Percentiles rank a stretch among this genome's conserved stretches.
These are phyloP conservation scores for Metschnikowia aberdeeniae DNA, from an alignment of 805 yeast genomes.

Conservation along the genomic window DNA sequence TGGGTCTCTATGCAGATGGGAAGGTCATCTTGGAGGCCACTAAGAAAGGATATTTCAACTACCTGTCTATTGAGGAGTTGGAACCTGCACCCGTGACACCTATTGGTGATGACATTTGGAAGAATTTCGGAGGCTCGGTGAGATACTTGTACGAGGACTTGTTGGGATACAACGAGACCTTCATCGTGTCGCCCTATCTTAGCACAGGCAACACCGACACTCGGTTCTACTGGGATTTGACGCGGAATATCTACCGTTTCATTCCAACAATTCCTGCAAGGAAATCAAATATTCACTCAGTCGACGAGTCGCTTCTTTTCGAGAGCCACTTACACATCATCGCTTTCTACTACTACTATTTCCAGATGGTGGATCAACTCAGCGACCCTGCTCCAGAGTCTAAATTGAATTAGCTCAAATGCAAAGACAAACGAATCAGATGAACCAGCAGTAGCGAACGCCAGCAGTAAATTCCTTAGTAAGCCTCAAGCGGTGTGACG, in stretches of 20 bases:
- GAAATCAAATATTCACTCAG: constrained; percentile 27
- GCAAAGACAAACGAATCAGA: too few species aligned
- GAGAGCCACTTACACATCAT: constrained; percentile 30
- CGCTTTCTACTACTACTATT: constrained; percentile 44
- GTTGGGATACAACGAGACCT: constrained; percentile 23
- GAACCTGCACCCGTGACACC: constrained; percentile 49
- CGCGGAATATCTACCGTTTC: constrained; percentile 51
- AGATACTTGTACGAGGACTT: constrained; percentile 60
- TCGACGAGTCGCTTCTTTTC: constrained; percentile 28
- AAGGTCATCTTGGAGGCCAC: constrained; percentile 22
- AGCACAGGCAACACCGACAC: constrained; percentile 63
- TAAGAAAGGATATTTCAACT: constrained; percentile 24
- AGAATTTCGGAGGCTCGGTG: constrained; percentile 53
- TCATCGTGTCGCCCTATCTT: constrained; percentile 39
- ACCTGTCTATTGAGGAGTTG: constrained; percentile 23
- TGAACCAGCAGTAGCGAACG: not conserved
- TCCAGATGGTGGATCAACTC: constrained; percentile 36
- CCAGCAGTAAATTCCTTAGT: not conserved
- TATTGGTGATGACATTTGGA: constrained; percentile 44
- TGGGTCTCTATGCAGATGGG: constrained; percentile 34
- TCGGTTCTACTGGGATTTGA: constrained; percentile 51
- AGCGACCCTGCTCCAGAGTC: constrained; percentile 4
- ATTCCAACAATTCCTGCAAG: constrained; percentile 28
- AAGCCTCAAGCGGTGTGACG: not conserved
- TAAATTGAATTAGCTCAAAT: not conserved